phyloP scores from a whole-genome alignment of 2,329 filamentous ascomycete genomes.

The Hawksworthiomyces lignivorus region DNA sequence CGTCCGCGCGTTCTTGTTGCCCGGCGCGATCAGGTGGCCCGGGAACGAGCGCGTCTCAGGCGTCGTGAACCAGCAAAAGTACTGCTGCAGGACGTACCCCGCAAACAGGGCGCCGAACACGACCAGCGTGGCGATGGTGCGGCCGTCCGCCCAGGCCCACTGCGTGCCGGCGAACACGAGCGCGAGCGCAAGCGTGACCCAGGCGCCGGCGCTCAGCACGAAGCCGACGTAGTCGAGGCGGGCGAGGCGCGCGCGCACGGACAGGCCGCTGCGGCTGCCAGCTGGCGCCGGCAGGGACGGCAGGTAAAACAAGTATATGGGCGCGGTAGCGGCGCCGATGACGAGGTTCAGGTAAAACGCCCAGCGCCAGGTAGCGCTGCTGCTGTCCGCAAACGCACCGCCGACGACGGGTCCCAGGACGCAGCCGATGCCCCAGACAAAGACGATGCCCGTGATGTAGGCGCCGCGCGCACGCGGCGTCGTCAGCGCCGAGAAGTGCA shows the following conservation, averaged over 20 bases:
- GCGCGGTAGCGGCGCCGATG: conserved; percentile 34
- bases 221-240: conserved; percentile 39
- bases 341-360: conserved; percentile 44
- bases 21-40: conserved; percentile 30
- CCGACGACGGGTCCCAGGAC: conserved; percentile 17
- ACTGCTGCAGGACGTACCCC: conserved; percentile 36
- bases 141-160: conserved; percentile 39
- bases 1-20: no score
- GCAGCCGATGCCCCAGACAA: conserved; percentile 20
- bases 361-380: conserved; percentile 26
- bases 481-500: conserved; percentile 24
- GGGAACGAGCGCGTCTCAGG: conserved; percentile 35
- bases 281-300: conserved; percentile 20
- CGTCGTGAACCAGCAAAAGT: conserved; percentile 31
- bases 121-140: conserved; percentile 38
- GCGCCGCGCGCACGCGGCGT: conserved; percentile 20
- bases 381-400: conserved; percentile 16
- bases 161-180: conserved; percentile 40
- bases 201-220: conserved; percentile 32
- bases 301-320: conserved; percentile 35
- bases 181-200: conserved; percentile 34
- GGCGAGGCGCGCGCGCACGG: conserved; percentile 14
- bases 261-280: no score
- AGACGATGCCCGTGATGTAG: conserved; percentile 9
- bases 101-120: no score